Percentiles rank a stretch among this genome's conserved stretches.
These are phyloP conservation scores for Cylindrotheca fusiformis DNA, from an alignment of 108 stramenopile species.

Conservation along the genomic window DNA sequence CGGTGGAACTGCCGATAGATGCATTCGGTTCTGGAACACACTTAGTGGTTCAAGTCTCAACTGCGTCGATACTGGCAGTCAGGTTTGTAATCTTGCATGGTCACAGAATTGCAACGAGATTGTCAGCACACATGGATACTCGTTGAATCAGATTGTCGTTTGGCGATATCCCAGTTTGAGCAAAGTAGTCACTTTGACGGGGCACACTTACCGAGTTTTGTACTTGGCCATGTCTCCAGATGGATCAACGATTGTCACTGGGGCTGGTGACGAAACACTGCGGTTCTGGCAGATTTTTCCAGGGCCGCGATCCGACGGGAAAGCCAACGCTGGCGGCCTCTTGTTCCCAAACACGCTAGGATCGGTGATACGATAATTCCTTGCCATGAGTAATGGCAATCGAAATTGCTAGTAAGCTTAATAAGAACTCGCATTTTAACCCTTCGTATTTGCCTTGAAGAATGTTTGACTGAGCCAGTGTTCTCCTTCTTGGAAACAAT, in stretches of 20 bases:
- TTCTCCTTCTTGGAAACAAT: too few species aligned
- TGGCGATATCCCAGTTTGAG: constrained; percentile 93
- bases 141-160: constrained; percentile 87
- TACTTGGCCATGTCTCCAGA: constrained; percentile 97
- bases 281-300: constrained; percentile 99
- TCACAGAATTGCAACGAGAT: constrained; percentile 96
- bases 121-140: constrained; percentile 98
- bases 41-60: constrained; percentile 79
- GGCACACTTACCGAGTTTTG: constrained; percentile 95
- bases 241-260: constrained; percentile 96
- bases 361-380: constrained; percentile 78
- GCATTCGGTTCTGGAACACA: constrained; percentile 98
- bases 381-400: not conserved
- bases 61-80: constrained; percentile 95
- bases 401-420: not conserved
- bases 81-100: constrained; percentile 98
- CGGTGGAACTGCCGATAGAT: constrained; percentile 97
- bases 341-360: constrained; percentile 82
- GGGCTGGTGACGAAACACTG: constrained; percentile 98
- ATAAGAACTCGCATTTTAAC: too few species aligned
- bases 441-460: too few species aligned
- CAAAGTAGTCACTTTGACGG: constrained; percentile 95
- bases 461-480: too few species aligned
- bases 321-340: constrained; percentile 67
- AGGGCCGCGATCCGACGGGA: constrained; percentile 76